Evolutionary conservation across 2,329 filamentous ascomycete genomes (phyloP), one percentile per base, ranked within the genome.

Genomic region (Acarospora socialis): DNA sequence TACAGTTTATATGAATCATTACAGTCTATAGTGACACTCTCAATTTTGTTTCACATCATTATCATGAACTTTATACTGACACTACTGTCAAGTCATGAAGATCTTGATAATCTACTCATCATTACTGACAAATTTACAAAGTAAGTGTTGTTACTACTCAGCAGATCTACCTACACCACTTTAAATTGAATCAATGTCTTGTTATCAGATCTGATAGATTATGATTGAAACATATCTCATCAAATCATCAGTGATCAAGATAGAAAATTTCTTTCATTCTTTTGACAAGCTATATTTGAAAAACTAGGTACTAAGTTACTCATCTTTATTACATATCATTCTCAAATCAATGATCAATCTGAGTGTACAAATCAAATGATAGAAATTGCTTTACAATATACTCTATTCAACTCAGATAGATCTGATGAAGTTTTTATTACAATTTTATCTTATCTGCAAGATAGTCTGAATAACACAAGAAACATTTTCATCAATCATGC

Each of bases 101-200:
- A n/a, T 10, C 27, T 25, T n/a, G n/a, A 26, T 17, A 18, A 7
- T 12, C 18, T 34, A 10, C 5, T 34, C 10, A 23, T 15, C 5
- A 16, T 35, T 9, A 35, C 7, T 17, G 21, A 35, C 28, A 35
- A 35, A 20, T 35, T 31, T 16, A 31, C 10, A 4, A 35, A 35
- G 7, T 7, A 8, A 1, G 15, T 35, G 18, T 30, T 25, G 10
- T 32, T 24, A 6, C 14, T 35, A 18, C 13, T 14, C 7, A 17
- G 13, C 8, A 35, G 27, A 15, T 8, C 7, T 7, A 35, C 22
- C 13, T 35, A 3, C 3, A n/a, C 10, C n/a, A 18, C 14, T 20
- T n/a, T 15, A n/a, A 6, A 32, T 10, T 35, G 15, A 16, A 20
- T 13, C 7, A n/a, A n/a, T 1, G 4, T n/a, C 3, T 10, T 35